Base-by-base conservation (phyloP, 768 basidiomycete species). In the Clavulina sp. region DNA sequence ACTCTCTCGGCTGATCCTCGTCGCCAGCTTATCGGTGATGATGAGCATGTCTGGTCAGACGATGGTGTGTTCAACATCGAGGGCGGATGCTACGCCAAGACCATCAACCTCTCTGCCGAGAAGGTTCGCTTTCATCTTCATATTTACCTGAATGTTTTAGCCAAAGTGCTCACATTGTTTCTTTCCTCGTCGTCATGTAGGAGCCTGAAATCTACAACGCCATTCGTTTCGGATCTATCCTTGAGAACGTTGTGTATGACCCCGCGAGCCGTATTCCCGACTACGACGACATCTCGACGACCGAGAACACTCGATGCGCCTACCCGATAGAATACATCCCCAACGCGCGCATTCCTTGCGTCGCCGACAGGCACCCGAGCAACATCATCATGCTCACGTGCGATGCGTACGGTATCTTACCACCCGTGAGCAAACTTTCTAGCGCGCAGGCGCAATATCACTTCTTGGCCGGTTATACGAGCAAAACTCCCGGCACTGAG, bases 41-140 rank as follows among this genome's bases (percentile, higher is more conserved):
- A 99, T 65, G 95, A 97, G 69, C 95, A 99, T 64, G 95, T 99
- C 61, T 99, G 95, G 95, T 89, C 88, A 16, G 95, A 99, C 68
- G 81, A 74, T 18, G 95, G 95, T 62, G 93, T 99, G 55, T 99
- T 99, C 80, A 97, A 97, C 75, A 99, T 99, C 62, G 95, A 99
- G 63, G 95, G 95, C 57, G 95, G 95, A 48, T 99, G 95, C 68
- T 99, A 97, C 64, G 95, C 95, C 67, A 97, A 99, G 70, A 82
- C 79, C 66, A 84, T 97, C 72, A 95, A 95, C 72, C 79, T 99
- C 54, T 89, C 89, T 38, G 78, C 80, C 23, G 87, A 95, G 69
- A 96, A 96, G 43, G 34, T 38, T 38, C 19, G 34, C 19, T 9
- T 9, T 38, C 19, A 9, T 19, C 9, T 19, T 19, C 34, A n/a